Percentiles rank a stretch among this genome's conserved stretches.
phyloP scores from a whole-genome alignment of 106 monocot genomes.

The Xerophyta viscosa region DNA sequence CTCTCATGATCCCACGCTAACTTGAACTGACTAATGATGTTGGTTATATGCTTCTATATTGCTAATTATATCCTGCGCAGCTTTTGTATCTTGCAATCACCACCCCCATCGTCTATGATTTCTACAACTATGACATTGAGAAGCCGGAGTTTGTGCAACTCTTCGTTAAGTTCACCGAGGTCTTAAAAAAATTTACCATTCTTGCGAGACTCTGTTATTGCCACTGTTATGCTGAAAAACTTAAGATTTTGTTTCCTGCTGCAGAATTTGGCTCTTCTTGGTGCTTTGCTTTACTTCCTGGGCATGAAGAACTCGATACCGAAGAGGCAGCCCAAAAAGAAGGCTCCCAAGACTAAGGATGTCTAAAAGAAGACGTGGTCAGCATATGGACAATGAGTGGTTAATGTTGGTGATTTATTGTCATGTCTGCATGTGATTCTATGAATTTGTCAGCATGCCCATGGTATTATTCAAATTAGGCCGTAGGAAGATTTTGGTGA shows the following conservation, averaged over 20 bases:
- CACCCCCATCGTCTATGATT: slow-evolving; percentile 65
- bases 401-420: background rate
- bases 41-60: background rate
- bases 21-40: background rate
- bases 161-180: slow-evolving; percentile 70
- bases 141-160: slow-evolving; percentile 57
- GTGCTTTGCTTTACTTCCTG: slow-evolving; percentile 69
- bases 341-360: slow-evolving; percentile 48
- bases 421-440: background rate
- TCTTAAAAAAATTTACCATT: background rate
- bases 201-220: background rate
- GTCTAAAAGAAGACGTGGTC: background rate
- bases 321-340: slow-evolving; percentile 63
- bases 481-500: too few species aligned
- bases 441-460: too few species aligned
- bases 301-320: slow-evolving; percentile 79
- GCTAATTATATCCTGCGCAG: slow-evolving; percentile 6
- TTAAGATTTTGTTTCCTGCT: background rate
- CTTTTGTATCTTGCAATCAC: slow-evolving; percentile 45
- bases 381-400: background rate
- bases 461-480: too few species aligned
- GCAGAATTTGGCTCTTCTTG: slow-evolving; percentile 78
- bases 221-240: background rate
- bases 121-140: slow-evolving; percentile 75
- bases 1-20: too few species aligned